Conservation (phyloP, 441 rosid species). For the Adansonia madagascariensis region DNA sequence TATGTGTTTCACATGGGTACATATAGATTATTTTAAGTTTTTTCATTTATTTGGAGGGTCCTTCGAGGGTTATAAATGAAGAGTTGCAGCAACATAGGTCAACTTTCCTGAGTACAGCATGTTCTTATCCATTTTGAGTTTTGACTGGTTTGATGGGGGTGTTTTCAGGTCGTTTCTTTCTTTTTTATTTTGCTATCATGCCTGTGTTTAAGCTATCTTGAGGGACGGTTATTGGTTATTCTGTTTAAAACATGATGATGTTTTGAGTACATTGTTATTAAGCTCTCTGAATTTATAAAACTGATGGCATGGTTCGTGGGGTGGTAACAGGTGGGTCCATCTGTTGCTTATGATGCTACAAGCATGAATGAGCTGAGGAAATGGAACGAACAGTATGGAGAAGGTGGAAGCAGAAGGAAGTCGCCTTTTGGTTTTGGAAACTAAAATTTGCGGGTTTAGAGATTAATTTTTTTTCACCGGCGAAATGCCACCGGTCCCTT, state of each 20-base stretch:
- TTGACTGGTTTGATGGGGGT: too few species aligned
- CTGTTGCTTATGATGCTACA: constrained; percentile 80
- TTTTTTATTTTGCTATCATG: too few species aligned
- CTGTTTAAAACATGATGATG: not conserved
- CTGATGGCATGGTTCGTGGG: constrained; percentile 29
- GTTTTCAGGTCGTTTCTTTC: too few species aligned
- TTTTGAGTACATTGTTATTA: not conserved
- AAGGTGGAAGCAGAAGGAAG: constrained; percentile 85
- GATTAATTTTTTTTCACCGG: not conserved
- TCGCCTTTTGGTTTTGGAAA: constrained; percentile 78
- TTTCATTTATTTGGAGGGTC: too few species aligned
- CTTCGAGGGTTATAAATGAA: too few species aligned
- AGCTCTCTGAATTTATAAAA: not conserved
- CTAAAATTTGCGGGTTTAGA: constrained; percentile 9
- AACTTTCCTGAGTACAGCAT: not conserved
- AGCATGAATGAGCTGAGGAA: constrained; percentile 94
- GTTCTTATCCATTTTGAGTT: not conserved
- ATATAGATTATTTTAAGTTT: too few species aligned
- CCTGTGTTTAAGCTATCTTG: not conserved
- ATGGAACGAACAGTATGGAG: constrained; percentile 98
- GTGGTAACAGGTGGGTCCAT: constrained; percentile 76
- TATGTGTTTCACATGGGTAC: too few species aligned
- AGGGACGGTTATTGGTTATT: not conserved
- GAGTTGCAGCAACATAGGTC: too few species aligned
- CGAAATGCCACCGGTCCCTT: too few species aligned